phyloP scores from a whole-genome alignment of 2,329 filamentous ascomycete genomes.

The Colletotrichum viniferum region DNA sequence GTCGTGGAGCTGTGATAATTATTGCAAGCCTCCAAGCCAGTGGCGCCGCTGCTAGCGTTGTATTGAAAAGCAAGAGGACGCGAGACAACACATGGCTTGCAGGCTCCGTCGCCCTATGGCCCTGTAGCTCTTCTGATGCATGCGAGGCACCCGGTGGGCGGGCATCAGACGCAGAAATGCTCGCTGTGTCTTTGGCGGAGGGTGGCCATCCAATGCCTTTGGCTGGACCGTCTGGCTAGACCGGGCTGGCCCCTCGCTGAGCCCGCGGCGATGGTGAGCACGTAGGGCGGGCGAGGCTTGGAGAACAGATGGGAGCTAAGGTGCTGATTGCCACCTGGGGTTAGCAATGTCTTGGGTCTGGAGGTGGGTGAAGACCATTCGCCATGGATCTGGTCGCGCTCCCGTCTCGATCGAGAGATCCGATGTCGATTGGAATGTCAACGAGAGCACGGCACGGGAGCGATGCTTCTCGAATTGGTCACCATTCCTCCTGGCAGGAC shows the following conservation, averaged over 20 bases:
- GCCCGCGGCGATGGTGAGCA: neutral
- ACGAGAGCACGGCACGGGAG: neutral
- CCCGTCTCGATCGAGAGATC: neutral
- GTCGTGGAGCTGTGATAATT: neutral
- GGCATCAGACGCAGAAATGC: neutral
- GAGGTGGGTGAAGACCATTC: neutral
- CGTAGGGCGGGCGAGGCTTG: constrained; percentile 1
- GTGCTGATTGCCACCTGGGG: neutral
- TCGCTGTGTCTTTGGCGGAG: neutral
- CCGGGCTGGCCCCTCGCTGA: neutral
- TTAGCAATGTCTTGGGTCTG: neutral
- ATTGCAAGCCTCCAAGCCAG: constrained; percentile 5
- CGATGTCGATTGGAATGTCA: neutral
- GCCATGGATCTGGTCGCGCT: neutral
- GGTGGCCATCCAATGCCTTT: neutral
- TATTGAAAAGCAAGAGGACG: constrained; percentile 4
- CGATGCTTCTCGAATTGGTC: neutral
- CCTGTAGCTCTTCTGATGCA: neutral
- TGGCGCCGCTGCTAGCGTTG: constrained; percentile 10
- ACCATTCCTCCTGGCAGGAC: neutral
- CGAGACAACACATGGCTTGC: constrained; percentile 8
- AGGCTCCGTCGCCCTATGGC: neutral
- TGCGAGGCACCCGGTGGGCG: neutral
- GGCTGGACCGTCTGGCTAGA: neutral
- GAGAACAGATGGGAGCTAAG: neutral